Conservation (phyloP, 2,329 filamentous ascomycete genomes). For the Beauveria varroae region DNA sequence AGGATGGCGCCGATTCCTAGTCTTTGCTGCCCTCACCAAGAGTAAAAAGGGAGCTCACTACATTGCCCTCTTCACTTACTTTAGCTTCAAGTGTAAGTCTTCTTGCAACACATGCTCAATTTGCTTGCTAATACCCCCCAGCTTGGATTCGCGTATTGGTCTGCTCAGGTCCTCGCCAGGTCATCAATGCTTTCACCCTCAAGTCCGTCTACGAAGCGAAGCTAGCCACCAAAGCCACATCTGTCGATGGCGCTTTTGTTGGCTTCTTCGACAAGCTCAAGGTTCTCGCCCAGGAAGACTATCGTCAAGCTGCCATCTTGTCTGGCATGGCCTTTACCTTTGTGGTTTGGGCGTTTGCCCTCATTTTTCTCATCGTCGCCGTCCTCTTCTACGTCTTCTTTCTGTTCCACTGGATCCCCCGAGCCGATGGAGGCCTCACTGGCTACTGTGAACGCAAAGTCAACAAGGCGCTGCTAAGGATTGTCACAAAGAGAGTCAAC, state of each 20-base stretch:
- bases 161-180: slow-evolving; percentile 87
- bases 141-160: slow-evolving; percentile 84
- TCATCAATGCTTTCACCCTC: slow-evolving; percentile 81
- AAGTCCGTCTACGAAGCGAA: slow-evolving; percentile 75
- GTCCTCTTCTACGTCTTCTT: slow-evolving; percentile 78
- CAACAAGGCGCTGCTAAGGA: slow-evolving; percentile 73
- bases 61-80: slow-evolving; percentile 84
- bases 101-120: background rate
- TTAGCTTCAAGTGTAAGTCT: slow-evolving; percentile 56
- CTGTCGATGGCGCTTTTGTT: slow-evolving; percentile 55
- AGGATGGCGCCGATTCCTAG: slow-evolving; percentile 85
- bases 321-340: slow-evolving; percentile 90
- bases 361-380: slow-evolving; percentile 67
- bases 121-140: slow-evolving; percentile 25
- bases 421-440: slow-evolving; percentile 68
- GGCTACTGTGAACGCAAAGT: slow-evolving; percentile 90
- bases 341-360: slow-evolving; percentile 78
- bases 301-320: slow-evolving; percentile 73
- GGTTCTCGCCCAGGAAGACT: slow-evolving; percentile 63
- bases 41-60: slow-evolving; percentile 88
- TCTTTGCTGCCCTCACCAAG: slow-evolving; percentile 85
- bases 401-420: slow-evolving; percentile 85
- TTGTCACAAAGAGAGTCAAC: slow-evolving; percentile 81
- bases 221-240: slow-evolving; percentile 47
- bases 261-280: slow-evolving; percentile 81